phyloP scores from a whole-genome alignment of 305 asterid species.

The Stenogyne calaminthoides region DNA sequence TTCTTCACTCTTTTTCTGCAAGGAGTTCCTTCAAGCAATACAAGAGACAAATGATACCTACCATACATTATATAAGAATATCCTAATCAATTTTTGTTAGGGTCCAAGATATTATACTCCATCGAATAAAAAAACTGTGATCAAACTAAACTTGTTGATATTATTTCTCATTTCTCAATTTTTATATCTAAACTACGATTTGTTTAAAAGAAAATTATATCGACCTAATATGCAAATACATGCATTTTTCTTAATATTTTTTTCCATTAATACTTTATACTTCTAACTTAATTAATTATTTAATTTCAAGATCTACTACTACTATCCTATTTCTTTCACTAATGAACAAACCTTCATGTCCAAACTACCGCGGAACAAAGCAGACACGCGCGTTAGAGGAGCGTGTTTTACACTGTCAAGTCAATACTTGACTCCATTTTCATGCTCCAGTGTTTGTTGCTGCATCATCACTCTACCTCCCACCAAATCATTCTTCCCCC shows the following conservation, averaged over 20 bases:
- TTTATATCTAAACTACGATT: too few relatives aligned
- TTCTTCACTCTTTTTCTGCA: too few relatives aligned
- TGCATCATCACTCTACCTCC: constrained; percentile 38
- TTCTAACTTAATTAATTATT: too few relatives aligned
- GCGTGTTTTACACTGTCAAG: constrained; percentile 11
- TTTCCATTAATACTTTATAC: background rate
- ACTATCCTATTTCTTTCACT: background rate
- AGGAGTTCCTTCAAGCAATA: background rate
- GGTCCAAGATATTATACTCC: background rate
- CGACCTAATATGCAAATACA: background rate
- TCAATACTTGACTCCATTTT: background rate
- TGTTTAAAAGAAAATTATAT: too few relatives aligned
- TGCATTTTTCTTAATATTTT: background rate
- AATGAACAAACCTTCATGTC: background rate
- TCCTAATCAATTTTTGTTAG: too few relatives aligned
- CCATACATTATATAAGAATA: background rate
- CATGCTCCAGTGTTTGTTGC: constrained; percentile 25
- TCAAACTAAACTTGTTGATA: too few relatives aligned
- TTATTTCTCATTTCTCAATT: too few relatives aligned
- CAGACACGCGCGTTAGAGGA: background rate
- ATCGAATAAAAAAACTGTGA: too few relatives aligned
- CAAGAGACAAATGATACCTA: background rate
- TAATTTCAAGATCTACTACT: background rate
- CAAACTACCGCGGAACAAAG: background rate
- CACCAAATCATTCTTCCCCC: constrained; percentile 40